Percentiles rank a stretch among this genome's conserved stretches.
phyloP scores from a whole-genome alignment of 148 eudicot genomes.

The Fagopyrum tataricum region DNA sequence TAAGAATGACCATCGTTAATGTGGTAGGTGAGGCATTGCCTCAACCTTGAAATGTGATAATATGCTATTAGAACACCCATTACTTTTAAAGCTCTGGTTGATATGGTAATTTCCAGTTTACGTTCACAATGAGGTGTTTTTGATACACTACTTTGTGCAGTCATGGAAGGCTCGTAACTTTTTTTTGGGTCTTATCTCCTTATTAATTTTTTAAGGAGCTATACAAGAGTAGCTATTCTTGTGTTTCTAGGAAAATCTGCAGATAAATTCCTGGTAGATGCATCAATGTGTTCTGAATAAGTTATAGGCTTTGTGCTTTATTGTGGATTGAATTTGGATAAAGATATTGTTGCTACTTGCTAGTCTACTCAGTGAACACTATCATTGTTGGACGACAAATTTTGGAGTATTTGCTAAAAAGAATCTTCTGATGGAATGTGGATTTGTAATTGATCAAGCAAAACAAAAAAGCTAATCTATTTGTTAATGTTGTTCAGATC shows the following conservation, averaged over 20 bases:
- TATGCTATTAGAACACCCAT: too few relatives aligned
- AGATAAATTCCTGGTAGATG: neutral
- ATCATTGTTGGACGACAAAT: too few relatives aligned
- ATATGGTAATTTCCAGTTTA: too few relatives aligned
- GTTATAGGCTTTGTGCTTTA: neutral
- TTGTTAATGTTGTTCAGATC: conserved; percentile 35
- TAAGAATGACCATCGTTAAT: neutral
- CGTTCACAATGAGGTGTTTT: too few relatives aligned
- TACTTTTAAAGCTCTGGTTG: too few relatives aligned
- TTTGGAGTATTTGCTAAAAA: too few relatives aligned
- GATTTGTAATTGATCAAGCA: neutral
- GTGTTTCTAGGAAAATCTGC: neutral
- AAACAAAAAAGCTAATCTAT: neutral
- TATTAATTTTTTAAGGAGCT: neutral
- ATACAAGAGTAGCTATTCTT: neutral
- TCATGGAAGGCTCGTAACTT: too few relatives aligned
- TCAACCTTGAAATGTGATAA: too few relatives aligned
- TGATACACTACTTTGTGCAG: too few relatives aligned
- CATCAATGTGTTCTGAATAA: neutral
- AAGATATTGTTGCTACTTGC: too few relatives aligned
- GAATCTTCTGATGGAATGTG: neutral
- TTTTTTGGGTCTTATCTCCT: too few relatives aligned
- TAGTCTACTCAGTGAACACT: too few relatives aligned
- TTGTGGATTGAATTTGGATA: neutral
- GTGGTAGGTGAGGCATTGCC: neutral